Evolutionary conservation across 345 rosid species (phyloP).

Genomic region (Eucalyptus coolabah): DNA sequence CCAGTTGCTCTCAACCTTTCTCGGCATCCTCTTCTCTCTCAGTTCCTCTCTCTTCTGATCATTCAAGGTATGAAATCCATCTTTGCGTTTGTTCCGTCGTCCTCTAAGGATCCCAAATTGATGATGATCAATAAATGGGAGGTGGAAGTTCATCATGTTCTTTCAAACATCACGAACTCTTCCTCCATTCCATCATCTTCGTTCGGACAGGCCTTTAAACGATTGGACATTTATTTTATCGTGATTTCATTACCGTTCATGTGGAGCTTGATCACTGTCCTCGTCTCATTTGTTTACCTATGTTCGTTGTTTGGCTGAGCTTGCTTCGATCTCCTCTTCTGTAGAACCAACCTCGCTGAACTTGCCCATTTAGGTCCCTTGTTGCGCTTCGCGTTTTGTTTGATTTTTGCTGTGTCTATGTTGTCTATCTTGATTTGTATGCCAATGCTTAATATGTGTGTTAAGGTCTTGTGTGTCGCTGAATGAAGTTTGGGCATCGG

Average conservation of each 20-base stretch:
- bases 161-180: not conserved
- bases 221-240: not conserved
- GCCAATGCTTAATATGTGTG: not conserved
- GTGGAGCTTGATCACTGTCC: not conserved
- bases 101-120: not conserved
- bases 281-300: not conserved
- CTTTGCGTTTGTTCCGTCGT: not conserved
- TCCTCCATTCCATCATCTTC: not conserved
- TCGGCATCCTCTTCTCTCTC: no score
- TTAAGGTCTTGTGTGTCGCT: not conserved
- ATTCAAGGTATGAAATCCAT: not conserved
- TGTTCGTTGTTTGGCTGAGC: not conserved
- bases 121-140: not conserved
- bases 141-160: not conserved
- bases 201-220: not conserved
- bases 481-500: not conserved
- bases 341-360: not conserved
- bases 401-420: not conserved
- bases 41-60: no score
- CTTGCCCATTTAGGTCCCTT: not conserved
- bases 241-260: not conserved
- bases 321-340: not conserved
- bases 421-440: no score
- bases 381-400: not conserved
- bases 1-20: no score